Evolutionary conservation across 169 alveolate species (phyloP).

Genomic region (Plasmodium malariae): DNA sequence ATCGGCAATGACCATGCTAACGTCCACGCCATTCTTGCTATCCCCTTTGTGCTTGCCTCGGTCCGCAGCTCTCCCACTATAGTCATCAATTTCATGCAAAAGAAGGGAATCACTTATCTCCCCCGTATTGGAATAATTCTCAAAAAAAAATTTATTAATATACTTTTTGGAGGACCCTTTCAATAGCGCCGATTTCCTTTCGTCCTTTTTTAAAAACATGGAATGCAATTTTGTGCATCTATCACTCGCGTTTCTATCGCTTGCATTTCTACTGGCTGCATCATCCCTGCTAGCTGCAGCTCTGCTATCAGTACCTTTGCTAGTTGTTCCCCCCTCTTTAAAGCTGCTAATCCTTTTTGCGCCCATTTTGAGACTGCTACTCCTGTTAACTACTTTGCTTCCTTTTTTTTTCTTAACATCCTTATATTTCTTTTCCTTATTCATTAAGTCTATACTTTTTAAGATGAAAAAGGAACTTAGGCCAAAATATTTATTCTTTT

Average conservation of each 20-base stretch:
- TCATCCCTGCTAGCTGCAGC: background rate
- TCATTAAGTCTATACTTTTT: conserved; percentile 16
- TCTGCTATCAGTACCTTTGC: background rate
- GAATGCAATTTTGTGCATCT: background rate
- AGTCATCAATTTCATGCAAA: no score
- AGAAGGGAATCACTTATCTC: no score
- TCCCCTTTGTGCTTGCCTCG: no score
- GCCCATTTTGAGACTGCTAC: background rate
- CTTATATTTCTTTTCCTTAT: background rate
- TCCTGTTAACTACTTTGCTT: background rate
- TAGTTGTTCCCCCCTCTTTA: background rate
- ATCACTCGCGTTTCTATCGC: background rate
- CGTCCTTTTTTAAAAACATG: conserved; percentile 7
- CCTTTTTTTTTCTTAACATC: background rate
- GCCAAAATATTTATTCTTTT: conserved; percentile 30
- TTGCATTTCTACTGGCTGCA: background rate
- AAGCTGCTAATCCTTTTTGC: background rate
- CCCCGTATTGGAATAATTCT: no score
- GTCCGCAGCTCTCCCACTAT: no score
- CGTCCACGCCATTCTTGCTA: no score
- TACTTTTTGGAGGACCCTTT: conserved; percentile 29
- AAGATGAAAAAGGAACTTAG: conserved; percentile 28
- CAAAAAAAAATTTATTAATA: conserved; percentile 28
- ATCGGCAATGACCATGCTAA: no score
- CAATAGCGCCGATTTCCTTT: conserved; percentile 7